These are phyloP conservation scores for Luzula sylvatica DNA, from an alignment of 176 grass and related monocot species.

Conservation along the genomic window DNA sequence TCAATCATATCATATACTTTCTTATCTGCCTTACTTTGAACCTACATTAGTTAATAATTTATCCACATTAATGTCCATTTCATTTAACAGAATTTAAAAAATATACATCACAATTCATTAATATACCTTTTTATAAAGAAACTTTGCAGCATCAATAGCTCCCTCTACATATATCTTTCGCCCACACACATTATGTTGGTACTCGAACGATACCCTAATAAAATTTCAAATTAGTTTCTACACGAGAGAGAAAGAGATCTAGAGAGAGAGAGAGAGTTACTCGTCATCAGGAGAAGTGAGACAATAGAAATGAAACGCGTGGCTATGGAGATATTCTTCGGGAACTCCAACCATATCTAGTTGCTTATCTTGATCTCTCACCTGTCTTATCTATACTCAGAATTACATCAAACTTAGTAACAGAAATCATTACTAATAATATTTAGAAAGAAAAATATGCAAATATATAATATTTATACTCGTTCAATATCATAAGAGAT, in stretches of 20 bases:
- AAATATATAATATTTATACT: constrained; percentile 28
- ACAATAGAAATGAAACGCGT: constrained; percentile 90
- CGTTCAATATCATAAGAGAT: constrained; percentile 42
- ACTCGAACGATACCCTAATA: constrained; percentile 80
- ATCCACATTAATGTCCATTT: neutral
- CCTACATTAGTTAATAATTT: constrained; percentile 28
- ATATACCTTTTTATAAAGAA: constrained; percentile 69
- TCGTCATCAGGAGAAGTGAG: constrained; percentile 73
- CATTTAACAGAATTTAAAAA: neutral
- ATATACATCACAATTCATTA: neutral
- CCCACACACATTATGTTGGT: constrained; percentile 92
- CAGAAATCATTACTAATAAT: neutral
- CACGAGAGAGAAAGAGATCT: constrained; percentile 10
- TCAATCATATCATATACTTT: constrained; percentile 85
- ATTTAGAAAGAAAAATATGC: neutral
- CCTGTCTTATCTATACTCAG: constrained; percentile 49
- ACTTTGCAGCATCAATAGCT: constrained; percentile 59
- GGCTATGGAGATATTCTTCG: constrained; percentile 63
- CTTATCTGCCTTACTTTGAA: constrained; percentile 53
- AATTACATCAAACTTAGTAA: constrained; percentile 2
- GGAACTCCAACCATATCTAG: constrained; percentile 94
- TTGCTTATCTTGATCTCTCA: constrained; percentile 65
- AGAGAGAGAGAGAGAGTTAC: constrained; percentile 28
- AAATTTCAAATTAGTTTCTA: neutral
- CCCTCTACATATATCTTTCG: constrained; percentile 81